phyloP scores from a whole-genome alignment of 2,329 filamentous ascomycete species.

The Phoma sp. region DNA sequence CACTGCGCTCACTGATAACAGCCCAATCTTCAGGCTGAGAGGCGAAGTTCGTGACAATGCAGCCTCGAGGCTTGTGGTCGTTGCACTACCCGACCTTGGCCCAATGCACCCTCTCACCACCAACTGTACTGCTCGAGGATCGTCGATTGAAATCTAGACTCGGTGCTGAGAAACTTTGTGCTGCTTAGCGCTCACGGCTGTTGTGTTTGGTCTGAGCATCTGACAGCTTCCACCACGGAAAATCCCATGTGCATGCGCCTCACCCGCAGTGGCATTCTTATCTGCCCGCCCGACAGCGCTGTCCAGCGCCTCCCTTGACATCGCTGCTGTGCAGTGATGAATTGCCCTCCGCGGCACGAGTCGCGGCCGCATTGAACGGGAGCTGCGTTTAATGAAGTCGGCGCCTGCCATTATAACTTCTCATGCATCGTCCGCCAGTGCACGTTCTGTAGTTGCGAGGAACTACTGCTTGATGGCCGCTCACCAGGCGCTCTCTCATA shows the following conservation, averaged over 20 bases:
- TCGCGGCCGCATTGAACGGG: neutral
- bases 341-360: neutral
- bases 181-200: slow-evolving; percentile 16
- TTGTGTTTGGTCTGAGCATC: slow-evolving; percentile 6
- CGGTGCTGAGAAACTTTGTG: slow-evolving; percentile 13
- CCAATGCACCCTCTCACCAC: slow-evolving; percentile 14
- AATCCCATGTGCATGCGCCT: slow-evolving; percentile 15
- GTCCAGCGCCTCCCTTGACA: neutral
- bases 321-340: neutral
- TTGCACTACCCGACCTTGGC: slow-evolving; percentile 19
- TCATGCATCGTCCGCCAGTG: neutral
- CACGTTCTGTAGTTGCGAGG: neutral
- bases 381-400: neutral
- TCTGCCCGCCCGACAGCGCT: slow-evolving; percentile 5
- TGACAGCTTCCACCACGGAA: slow-evolving; percentile 14
- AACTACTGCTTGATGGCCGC: neutral
- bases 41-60: slow-evolving; percentile 10
- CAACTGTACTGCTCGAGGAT: slow-evolving; percentile 5
- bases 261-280: slow-evolving; percentile 20
- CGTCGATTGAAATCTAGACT: slow-evolving; percentile 20
- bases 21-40: neutral
- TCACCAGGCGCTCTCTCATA: neutral
- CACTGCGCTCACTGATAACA: neutral
- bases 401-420: neutral
- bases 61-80: slow-evolving; percentile 3